Conservation (phyloP, 2,329 filamentous ascomycete genomes). For the Rutstroemia sp. region DNA sequence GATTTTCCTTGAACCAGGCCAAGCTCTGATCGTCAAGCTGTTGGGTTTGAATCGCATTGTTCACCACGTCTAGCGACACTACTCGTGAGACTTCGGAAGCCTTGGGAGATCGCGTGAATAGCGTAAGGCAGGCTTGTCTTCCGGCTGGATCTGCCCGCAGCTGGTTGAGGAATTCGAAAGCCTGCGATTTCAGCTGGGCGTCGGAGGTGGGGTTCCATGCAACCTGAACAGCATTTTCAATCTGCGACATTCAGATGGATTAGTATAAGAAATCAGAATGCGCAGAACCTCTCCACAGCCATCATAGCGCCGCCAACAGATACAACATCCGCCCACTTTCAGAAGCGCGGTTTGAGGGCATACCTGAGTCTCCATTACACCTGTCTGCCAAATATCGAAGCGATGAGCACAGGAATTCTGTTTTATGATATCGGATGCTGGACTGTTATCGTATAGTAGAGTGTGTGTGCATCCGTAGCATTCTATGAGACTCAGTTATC, state of each 20-base stretch:
- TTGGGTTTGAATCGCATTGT: constrained; percentile 79
- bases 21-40: constrained; percentile 67
- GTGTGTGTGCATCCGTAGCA: constrained; percentile 21
- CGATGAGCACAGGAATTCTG: constrained; percentile 2
- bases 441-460: constrained; percentile 18
- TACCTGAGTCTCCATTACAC: constrained; percentile 29
- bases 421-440: constrained; percentile 6
- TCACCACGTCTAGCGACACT: constrained; percentile 86
- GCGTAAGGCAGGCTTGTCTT: constrained; percentile 81
- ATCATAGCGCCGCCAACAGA: background rate
- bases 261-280: background rate
- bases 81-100: constrained; percentile 79
- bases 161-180: constrained; percentile 72
- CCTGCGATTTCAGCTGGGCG: constrained; percentile 68
- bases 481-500: constrained; percentile 23
- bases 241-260: constrained; percentile 43
- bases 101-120: constrained; percentile 74
- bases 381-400: constrained; percentile 6
- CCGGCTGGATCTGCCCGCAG: constrained; percentile 74
- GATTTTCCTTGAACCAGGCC: constrained; percentile 67
- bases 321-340: background rate
- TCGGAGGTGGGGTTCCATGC: constrained; percentile 77
- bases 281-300: background rate
- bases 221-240: constrained; percentile 93
- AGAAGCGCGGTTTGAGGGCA: constrained; percentile 14